Evolutionary conservation across 148 eudicot species (phyloP).

Genomic region (Salicornia ramosissima): DNA sequence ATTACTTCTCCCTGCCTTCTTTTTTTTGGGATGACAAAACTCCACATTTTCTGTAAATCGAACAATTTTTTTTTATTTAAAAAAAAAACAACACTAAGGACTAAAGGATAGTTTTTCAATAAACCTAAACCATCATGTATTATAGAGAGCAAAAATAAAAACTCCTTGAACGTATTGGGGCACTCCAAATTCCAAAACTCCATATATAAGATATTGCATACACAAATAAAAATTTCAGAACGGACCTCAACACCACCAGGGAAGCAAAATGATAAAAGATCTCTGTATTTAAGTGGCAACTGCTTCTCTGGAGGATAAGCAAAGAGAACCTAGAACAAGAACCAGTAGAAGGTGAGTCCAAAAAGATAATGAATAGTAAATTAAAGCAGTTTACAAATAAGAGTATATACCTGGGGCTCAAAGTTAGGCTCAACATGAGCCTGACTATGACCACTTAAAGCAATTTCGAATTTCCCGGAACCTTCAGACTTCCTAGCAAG

Average conservation of each 20-base stretch:
- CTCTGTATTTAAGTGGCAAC: slow-evolving; percentile 76
- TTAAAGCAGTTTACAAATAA: background rate
- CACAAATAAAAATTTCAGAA: slow-evolving; percentile 5
- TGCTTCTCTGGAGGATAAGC: slow-evolving; percentile 92
- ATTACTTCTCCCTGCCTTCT: no score
- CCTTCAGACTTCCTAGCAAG: slow-evolving; percentile 69
- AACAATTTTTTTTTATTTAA: no score
- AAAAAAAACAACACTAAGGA: no score
- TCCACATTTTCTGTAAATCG: no score
- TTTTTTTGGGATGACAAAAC: no score
- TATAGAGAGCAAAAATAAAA: no score
- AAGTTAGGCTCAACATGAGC: slow-evolving; percentile 73
- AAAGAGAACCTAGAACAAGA: slow-evolving; percentile 74
- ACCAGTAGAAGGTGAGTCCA: slow-evolving; percentile 13
- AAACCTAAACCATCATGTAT: no score
- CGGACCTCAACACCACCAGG: slow-evolving; percentile 96
- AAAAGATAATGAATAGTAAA: slow-evolving; percentile 5
- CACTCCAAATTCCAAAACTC: no score
- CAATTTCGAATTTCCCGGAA: slow-evolving; percentile 66
- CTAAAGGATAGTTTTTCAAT: no score
- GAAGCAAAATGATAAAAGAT: slow-evolving; percentile 94
- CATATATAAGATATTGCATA: background rate
- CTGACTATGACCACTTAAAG: slow-evolving; percentile 64
- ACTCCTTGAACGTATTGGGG: no score
- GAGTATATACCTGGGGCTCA: slow-evolving; percentile 80